phyloP scores from a whole-genome alignment of 768 basidiomycete genomes.

The Suillus paluster region DNA sequence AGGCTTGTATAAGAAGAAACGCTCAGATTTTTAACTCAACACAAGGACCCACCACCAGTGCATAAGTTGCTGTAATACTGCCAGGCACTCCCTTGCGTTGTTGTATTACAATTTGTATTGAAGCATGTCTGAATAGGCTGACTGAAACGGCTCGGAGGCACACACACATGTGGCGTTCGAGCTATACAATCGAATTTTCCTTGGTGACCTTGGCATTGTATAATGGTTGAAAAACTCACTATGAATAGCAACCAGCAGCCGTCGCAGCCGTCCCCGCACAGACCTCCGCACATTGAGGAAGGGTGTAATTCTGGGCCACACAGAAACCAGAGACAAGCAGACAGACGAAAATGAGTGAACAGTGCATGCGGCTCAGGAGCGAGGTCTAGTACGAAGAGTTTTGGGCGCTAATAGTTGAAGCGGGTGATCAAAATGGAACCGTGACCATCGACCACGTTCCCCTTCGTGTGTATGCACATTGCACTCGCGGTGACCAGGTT shows the following conservation, averaged over 20 bases:
- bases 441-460: neutral
- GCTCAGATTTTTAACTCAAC: neutral
- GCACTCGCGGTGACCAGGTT: neutral
- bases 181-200: neutral
- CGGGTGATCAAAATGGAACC: neutral
- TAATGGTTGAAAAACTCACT: neutral
- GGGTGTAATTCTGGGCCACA: neutral
- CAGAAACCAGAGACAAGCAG: neutral
- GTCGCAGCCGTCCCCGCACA: conserved; percentile 4
- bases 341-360: neutral
- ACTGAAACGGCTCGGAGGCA: neutral
- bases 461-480: neutral
- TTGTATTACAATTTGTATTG: neutral
- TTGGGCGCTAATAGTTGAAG: conserved; percentile 6
- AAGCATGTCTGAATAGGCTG: conserved; percentile 5
- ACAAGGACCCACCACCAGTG: neutral
- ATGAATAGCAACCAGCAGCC: neutral
- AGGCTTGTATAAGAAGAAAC: neutral
- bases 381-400: neutral
- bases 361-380: conserved; percentile 2
- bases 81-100: neutral
- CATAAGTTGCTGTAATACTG: conserved; percentile 3
- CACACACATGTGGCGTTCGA: conserved; percentile 5
- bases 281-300: neutral
- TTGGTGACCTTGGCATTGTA: neutral